These are phyloP conservation scores for Wickerhamomyces sp. DNA, from an alignment of 1,139 yeast genomes.

Conservation along the genomic window DNA sequence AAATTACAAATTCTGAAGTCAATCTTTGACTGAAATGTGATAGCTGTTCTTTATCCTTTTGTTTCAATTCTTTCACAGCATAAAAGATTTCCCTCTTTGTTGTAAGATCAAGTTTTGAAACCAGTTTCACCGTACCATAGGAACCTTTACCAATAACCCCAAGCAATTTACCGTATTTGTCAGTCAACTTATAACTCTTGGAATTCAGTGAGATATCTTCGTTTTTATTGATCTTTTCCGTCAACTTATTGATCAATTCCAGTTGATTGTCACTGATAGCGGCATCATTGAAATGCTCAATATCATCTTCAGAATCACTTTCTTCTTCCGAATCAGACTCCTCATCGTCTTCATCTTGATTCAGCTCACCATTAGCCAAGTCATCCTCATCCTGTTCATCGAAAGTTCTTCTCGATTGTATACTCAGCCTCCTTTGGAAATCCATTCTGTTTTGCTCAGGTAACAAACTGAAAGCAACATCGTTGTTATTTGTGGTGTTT, in stretches of 20 bases:
- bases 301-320: constrained; percentile 23
- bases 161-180: constrained; percentile 56
- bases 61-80: constrained; percentile 71
- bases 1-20: constrained; percentile 73
- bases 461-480: constrained; percentile 31
- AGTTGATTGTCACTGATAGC: constrained; percentile 56
- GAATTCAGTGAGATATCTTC: constrained; percentile 27
- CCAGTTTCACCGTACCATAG: constrained; percentile 61
- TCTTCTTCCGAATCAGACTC: constrained; percentile 21
- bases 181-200: constrained; percentile 26
- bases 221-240: constrained; percentile 33
- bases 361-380: constrained; percentile 3
- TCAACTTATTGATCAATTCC: constrained; percentile 42
- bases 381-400: constrained; percentile 15
- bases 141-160: constrained; percentile 68
- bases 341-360: constrained; percentile 16
- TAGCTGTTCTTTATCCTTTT: constrained; percentile 44
- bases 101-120: constrained; percentile 31
- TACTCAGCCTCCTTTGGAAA: constrained; percentile 30
- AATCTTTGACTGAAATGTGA: constrained; percentile 62
- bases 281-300: constrained; percentile 29
- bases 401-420: constrained; percentile 27
- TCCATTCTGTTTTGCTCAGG: constrained; percentile 34
- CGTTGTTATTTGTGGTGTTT: constrained; percentile 21
- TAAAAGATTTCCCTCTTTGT: constrained; percentile 37